Evolutionary conservation across 306 rosid species (phyloP).

Genomic region (Lathyrus tuberosus): DNA sequence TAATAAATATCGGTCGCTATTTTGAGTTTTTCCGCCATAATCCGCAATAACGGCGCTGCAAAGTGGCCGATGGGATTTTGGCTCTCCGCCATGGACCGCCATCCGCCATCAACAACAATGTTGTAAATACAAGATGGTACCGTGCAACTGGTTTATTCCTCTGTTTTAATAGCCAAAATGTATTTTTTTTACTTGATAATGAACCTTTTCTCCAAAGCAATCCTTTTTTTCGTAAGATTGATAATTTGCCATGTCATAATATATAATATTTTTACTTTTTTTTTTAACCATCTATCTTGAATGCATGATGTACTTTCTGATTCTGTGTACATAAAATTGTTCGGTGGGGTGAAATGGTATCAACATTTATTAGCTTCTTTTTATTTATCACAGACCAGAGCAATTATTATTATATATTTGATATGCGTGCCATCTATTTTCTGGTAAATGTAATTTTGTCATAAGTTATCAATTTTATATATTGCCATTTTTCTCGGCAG

Average conservation of each 20-base stretch:
- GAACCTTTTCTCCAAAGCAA: not conserved
- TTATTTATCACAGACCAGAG: slow-evolving; percentile 3
- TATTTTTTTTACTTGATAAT: not conserved
- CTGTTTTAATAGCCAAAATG: not conserved
- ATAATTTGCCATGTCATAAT: not conserved
- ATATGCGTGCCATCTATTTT: not conserved
- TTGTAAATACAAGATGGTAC: not conserved
- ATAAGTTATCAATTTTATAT: slow-evolving; percentile 1
- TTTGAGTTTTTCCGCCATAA: no score
- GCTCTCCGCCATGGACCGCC: no score
- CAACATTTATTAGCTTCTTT: not conserved
- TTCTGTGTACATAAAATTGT: slow-evolving; percentile 3
- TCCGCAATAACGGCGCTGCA: no score
- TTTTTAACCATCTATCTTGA: not conserved
- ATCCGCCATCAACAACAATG: no score
- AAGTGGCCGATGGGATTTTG: no score
- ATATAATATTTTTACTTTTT: not conserved
- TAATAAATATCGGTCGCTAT: no score
- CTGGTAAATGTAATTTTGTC: slow-evolving; percentile 1
- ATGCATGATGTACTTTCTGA: not conserved
- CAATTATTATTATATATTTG: not conserved
- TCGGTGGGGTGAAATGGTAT: not conserved
- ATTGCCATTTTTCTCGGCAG: slow-evolving; percentile 45
- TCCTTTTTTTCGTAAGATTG: not conserved
- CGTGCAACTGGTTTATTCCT: not conserved